Evolutionary conservation across 306 rosid species (phyloP), one percentile per base, ranked within the genome.

Genomic region (Medicago ruthenica): DNA sequence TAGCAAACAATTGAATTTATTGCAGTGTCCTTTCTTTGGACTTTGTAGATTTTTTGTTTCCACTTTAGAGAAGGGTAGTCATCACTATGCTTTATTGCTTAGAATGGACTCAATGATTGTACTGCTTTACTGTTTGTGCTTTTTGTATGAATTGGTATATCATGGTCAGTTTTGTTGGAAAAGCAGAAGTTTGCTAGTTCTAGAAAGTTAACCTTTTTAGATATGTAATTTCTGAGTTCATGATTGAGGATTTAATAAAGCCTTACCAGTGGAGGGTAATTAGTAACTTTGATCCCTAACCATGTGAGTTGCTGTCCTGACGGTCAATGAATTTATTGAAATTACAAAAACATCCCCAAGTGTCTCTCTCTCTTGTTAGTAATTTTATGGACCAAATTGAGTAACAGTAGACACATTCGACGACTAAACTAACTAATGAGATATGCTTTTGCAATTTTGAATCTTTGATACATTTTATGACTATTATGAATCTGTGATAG

Each of bases 201-300:
- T 51, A 16, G 3, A 51, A 14, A 55, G 15, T 27, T 0, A 8
- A 76, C 4, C 21, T 18, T n/a, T 20, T 61, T 74, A 1, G 51
- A 24, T 48, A 67, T 53, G 8, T 55, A 5, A 11, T 53, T 55
- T 44, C 15, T 41, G 70, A 41, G 79, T 50, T 80, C 60, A 59
- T 41, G 68, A 11, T 64, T 67, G 34, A n/a, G 37, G 74, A 41
- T 71, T 60, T 63, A 34, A 79, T 70, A 17, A 78, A 62, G 65
- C 44, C 64, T 61, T 82, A 36, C 55, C 5, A 4, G 37, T 34
- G 37, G 37, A 34, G 37, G 6, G 7, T 34, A 34, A 34, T 34
- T 5, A 6, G 37, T 34, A 4, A 34, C 7, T 34, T 34, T 34
- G 37, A 1, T 34, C 37, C 37, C 37, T 34, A 34, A 34, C 1